Base-by-base conservation (phyloP, 257 asterid species). In the Scutellaria galericulata region DNA sequence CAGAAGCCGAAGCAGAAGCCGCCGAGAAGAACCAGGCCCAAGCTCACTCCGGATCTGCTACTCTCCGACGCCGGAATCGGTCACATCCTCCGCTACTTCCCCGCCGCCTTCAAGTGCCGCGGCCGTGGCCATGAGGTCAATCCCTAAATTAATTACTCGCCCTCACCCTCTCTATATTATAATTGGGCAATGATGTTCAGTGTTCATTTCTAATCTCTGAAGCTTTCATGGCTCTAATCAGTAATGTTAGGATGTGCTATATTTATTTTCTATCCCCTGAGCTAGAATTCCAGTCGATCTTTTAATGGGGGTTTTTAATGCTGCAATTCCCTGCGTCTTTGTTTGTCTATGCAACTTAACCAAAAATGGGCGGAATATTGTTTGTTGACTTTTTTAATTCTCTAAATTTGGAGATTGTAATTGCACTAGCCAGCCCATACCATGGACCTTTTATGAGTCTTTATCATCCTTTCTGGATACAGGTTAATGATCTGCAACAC, bases 71-170 rank as follows among this genome's bases (percentile, higher is more conserved):
- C 82, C 27, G 97, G 98, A 58, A 71, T 94, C 12, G 97, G 97
- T 0, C 84, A 89, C 75, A 70, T 94, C 72, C 98, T 94, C 76
- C 90, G 95, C 66, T 91, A 87, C 78, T 94, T 94, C 61, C 97
- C 96, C 37, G 84, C 86, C 9, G 92, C 90, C 56, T 79, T 91
- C 72, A 94, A 89, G 78, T 91, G 75, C 81, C 95, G 86, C 10
- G 97, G 98, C 79, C 93, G 89, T 18, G 96, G 97, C 31, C 89
- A 86, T 59, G 98, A 94, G 98, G 98, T 93, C 12, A 55, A 51
- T 1, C 71, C 68, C 64, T 66, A 18, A 47, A 35, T 68, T 39
- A 7, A n/a, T 18, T 18, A 31, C 40, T 60, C 42, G 27, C 22
- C 37, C 57, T 7, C 10, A 24, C 7, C 56, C 31, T 4, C 27